phyloP scores from a whole-genome alignment of 768 basidiomycete genomes.

The Agaricus subrufescens region DNA sequence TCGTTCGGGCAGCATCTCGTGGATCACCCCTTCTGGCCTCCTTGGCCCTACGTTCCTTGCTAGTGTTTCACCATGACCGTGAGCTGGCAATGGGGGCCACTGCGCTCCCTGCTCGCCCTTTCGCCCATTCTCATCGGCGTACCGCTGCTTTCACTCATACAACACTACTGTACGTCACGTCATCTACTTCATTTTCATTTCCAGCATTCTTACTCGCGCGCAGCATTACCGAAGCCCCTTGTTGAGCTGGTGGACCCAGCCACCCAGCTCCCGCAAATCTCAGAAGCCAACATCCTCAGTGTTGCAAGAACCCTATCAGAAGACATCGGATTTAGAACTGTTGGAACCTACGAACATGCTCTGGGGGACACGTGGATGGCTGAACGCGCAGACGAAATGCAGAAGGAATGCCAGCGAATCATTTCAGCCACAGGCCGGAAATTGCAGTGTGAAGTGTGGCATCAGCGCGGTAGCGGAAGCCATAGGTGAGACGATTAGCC shows the following conservation, averaged over 20 bases:
- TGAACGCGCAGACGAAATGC: constrained; percentile 56
- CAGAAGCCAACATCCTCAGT: constrained; percentile 62
- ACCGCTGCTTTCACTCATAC: constrained; percentile 41
- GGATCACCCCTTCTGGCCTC: neutral
- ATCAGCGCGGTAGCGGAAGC: constrained; percentile 82
- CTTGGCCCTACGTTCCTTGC: neutral
- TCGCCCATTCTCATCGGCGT: constrained; percentile 49
- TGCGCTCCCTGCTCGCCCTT: constrained; percentile 51
- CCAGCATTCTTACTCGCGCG: constrained; percentile 5
- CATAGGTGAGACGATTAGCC: constrained; percentile 58
- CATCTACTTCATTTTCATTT: neutral
- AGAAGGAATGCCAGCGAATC: constrained; percentile 56
- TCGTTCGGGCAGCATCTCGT: neutral
- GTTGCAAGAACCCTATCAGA: constrained; percentile 71
- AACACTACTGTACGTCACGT: constrained; percentile 41
- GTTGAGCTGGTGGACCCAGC: constrained; percentile 42
- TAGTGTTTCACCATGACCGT: constrained; percentile 19
- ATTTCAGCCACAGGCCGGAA: constrained; percentile 43
- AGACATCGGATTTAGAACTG: constrained; percentile 85
- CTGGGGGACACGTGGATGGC: constrained; percentile 81
- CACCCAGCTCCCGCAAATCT: constrained; percentile 64
- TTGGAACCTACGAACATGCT: constrained; percentile 87
- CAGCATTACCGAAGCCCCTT: constrained; percentile 57
- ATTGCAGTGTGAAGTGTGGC: constrained; percentile 89
- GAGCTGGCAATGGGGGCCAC: constrained; percentile 48